Percentiles rank a stretch among this genome's conserved stretches.
These are phyloP conservation scores for Stagonosporopsis cucurbitacearum DNA, from an alignment of 2,329 filamentous ascomycete genomes.

Conservation along the genomic window DNA sequence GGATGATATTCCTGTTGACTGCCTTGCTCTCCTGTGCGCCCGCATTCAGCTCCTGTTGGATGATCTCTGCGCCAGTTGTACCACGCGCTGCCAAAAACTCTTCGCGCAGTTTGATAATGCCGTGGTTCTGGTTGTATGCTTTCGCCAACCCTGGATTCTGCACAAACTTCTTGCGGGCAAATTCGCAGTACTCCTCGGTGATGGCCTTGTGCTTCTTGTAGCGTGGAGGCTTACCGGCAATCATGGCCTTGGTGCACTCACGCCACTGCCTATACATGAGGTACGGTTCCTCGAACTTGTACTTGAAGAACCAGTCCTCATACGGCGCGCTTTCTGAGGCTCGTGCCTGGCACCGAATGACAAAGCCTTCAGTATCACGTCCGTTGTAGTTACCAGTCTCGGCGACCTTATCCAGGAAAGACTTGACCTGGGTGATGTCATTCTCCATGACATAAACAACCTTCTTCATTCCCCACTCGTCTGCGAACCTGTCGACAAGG, in stretches of 20 bases:
- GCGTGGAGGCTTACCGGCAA: constrained; percentile 73
- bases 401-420: constrained; percentile 82
- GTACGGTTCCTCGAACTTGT: constrained; percentile 99
- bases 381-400: constrained; percentile 90
- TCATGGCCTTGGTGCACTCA: constrained; percentile 91
- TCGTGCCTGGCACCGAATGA: constrained; percentile 82
- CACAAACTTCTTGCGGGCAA: constrained; percentile 75
- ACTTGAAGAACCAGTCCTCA: constrained; percentile 99
- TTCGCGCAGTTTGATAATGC: constrained; percentile 89
- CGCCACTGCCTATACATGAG: constrained; percentile 99
- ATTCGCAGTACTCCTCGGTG: constrained; percentile 88
- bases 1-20: constrained; percentile 71
- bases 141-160: constrained; percentile 71
- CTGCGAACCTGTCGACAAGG: constrained; percentile 87
- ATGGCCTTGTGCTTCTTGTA: constrained; percentile 88
- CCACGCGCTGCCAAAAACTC: constrained; percentile 86
- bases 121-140: constrained; percentile 85
- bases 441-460: constrained; percentile 80
- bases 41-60: constrained; percentile 70
- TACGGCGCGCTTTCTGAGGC: constrained; percentile 62
- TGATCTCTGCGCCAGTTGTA: constrained; percentile 86
- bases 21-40: constrained; percentile 60
- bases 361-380: constrained; percentile 94
- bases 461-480: constrained; percentile 92
- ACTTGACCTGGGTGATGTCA: constrained; percentile 74